These are phyloP conservation scores for Macrophomina tecta DNA, from an alignment of 2,329 filamentous ascomycete genomes.

Conservation along the genomic window DNA sequence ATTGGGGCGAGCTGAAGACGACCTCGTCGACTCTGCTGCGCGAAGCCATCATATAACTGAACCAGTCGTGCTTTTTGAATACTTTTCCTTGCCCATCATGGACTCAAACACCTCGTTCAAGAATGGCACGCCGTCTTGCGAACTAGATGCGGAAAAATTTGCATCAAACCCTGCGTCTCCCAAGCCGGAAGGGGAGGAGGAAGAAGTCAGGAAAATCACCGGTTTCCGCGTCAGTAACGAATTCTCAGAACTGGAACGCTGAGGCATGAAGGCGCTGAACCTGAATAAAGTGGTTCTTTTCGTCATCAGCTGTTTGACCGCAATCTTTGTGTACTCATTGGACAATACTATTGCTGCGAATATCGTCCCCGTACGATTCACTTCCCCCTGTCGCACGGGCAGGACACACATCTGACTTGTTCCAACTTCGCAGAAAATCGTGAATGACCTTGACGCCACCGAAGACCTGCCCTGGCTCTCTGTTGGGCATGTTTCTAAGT, in stretches of 20 bases:
- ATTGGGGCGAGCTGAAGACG: no score
- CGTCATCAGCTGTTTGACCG: not conserved
- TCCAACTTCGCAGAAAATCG: conserved; percentile 37
- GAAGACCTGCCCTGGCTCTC: conserved; percentile 46
- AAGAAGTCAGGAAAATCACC: not conserved
- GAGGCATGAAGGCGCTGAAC: no score
- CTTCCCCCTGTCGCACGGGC: no score
- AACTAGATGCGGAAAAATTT: not conserved
- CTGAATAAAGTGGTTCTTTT: not conserved
- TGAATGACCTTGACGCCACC: conserved; percentile 38
- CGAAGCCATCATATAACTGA: no score
- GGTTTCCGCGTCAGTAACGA: not conserved
- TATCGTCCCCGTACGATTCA: conserved; percentile 40
- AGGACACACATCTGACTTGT: no score
- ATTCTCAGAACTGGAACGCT: not conserved
- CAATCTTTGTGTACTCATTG: conserved; percentile 43
- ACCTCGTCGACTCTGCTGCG: no score
- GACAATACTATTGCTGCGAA: conserved; percentile 50
- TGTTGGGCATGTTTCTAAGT: conserved; percentile 29
- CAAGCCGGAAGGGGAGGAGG: not conserved
- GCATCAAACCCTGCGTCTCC: not conserved
- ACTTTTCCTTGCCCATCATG: not conserved
- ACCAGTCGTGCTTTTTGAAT: no score
- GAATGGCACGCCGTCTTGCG: not conserved
- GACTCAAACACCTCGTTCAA: not conserved